These are phyloP conservation scores for Ziziphus jujuba DNA, from an alignment of 306 rosid genomes.

Conservation along the genomic window DNA sequence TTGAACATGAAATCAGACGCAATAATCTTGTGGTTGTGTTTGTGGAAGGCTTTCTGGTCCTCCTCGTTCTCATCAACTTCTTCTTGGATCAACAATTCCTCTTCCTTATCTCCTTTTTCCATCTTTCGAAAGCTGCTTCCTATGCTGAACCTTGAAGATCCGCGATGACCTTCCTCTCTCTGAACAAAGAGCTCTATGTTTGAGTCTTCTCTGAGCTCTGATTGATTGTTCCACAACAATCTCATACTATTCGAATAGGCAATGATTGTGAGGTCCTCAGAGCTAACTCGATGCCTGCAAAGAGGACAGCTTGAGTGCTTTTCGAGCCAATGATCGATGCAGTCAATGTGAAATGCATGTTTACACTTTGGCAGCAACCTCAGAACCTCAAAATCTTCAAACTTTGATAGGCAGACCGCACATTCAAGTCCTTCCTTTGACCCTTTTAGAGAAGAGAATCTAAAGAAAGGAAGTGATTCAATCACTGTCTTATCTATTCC, in stretches of 20 bases:
- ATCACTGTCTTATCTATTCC: constrained; percentile 80
- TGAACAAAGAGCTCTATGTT: constrained; percentile 74
- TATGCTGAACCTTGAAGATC: constrained; percentile 74
- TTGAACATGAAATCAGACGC: constrained; percentile 71
- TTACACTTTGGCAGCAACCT: constrained; percentile 84
- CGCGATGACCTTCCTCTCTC: constrained; percentile 68
- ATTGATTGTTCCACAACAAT: constrained; percentile 33
- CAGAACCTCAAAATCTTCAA: constrained; percentile 75
- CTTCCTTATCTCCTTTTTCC: constrained; percentile 38
- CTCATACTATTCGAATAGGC: constrained; percentile 71
- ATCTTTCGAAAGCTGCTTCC: constrained; percentile 85
- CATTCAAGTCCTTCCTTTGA: constrained; percentile 90
- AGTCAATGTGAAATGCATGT: constrained; percentile 86
- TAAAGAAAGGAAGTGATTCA: constrained; percentile 95
- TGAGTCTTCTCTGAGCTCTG: constrained; percentile 59
- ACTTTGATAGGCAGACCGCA: constrained; percentile 78
- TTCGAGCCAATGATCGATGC: constrained; percentile 93
- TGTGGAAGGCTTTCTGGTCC: constrained; percentile 42
- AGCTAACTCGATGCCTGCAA: constrained; percentile 66
- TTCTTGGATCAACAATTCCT: constrained; percentile 45
- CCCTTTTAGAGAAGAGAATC: constrained; percentile 82
- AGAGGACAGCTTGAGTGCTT: constrained; percentile 92
- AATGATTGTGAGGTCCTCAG: constrained; percentile 56
- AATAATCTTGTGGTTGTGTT: constrained; percentile 70
- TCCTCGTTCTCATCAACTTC: constrained; percentile 26